Percentiles rank a stretch among this genome's conserved stretches.
phyloP scores from a whole-genome alignment of 129 eudicot genomes.

The sunflower (Helianthus annuus) region HanXRQr2.0-SUNRISE NC_035435.2:33585100-33585599 shows the following conservation, averaged over 20 bases:
- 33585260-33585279: neutral
- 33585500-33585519: conserved; percentile 26
- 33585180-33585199: neutral
- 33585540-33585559: neutral
- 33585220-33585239: neutral
- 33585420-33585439: conserved; percentile 93
- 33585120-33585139: neutral
- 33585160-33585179: neutral
- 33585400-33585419: conserved; percentile 78
- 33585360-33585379: conserved; percentile 50
- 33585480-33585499: conserved; percentile 87
- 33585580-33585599: neutral
- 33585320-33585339: neutral
- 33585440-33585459: conserved; percentile 74
- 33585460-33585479: conserved; percentile 76
- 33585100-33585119: neutral
- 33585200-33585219: neutral
- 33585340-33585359: neutral
- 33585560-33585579: neutral
- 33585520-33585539: neutral
- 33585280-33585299: neutral
- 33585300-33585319: neutral
- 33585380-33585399: conserved; percentile 73
- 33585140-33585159: no score
- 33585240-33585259: neutral